These are phyloP conservation scores for Beauveria caledonica DNA, from an alignment of 2,329 filamentous ascomycete genomes.

Conservation along the genomic window DNA sequence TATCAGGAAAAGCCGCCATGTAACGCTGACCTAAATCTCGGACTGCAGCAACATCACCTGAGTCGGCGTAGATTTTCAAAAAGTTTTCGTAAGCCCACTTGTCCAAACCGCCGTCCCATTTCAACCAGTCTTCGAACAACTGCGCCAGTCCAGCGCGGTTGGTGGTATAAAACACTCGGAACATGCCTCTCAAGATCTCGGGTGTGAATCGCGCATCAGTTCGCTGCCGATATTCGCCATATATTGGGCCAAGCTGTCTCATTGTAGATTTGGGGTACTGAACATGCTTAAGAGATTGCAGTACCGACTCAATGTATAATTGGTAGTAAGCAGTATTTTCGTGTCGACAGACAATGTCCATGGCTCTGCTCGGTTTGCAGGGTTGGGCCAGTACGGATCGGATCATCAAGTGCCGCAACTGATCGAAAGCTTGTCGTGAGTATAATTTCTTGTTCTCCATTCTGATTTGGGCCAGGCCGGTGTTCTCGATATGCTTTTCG, in stretches of 20 bases:
- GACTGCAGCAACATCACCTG: slow-evolving; percentile 39
- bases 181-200: slow-evolving; percentile 35
- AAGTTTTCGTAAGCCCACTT: slow-evolving; percentile 40
- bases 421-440: slow-evolving; percentile 18
- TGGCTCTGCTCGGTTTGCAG: slow-evolving; percentile 26
- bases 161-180: slow-evolving; percentile 32
- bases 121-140: slow-evolving; percentile 42
- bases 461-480: slow-evolving; percentile 18
- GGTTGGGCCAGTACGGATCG: slow-evolving; percentile 24
- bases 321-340: slow-evolving; percentile 34
- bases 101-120: slow-evolving; percentile 30
- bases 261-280: slow-evolving; percentile 21
- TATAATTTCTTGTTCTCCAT: slow-evolving; percentile 17
- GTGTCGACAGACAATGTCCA: slow-evolving; percentile 32
- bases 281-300: slow-evolving; percentile 22
- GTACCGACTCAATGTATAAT: slow-evolving; percentile 31
- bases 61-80: slow-evolving; percentile 39
- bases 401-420: slow-evolving; percentile 22
- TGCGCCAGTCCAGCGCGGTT: slow-evolving; percentile 35
- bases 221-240: slow-evolving; percentile 37
- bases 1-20: slow-evolving; percentile 26
- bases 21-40: slow-evolving; percentile 38
- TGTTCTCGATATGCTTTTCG: slow-evolving; percentile 23
- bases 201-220: slow-evolving; percentile 29
- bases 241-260: slow-evolving; percentile 32